Evolutionary conservation across 2,329 filamentous ascomycete species (phyloP), one percentile per base, ranked within the genome.

Genomic region (Verticillium alfalfae): DNA sequence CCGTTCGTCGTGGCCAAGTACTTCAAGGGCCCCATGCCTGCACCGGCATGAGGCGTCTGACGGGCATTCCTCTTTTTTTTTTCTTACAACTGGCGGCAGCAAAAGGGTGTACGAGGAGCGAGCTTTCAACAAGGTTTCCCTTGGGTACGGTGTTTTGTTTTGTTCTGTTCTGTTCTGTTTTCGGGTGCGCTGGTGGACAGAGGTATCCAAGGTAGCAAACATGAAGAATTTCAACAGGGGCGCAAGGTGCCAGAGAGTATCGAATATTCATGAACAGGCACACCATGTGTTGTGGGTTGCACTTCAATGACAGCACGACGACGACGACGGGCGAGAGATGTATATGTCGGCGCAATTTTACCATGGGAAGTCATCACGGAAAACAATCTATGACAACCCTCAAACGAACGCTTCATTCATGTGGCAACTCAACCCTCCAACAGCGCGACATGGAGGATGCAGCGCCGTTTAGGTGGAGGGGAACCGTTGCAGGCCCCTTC

Each of bases 1-100:
- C 93, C 93, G 1, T 97, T 96, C 75, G 84, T 96, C 59, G 83
- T 87, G 58, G 87, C 84, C 69, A 93, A 91, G 76, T 97, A 96
- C 76, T 90, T 84, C 76, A 88, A 79, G 73, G 75, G 73, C 31
- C 60, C 64, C n/a, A 63, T 36, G 54, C 60, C 62, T 26, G 64
- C 64, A 9, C 62, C 62, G 31, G 64, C 60, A 16, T 64, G 26
- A 57, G 45, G 52, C 31, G 10, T 13, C 31, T 15, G 52, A 9
- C 5, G 26, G 26, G 4, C 26, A 31, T 31, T 31, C 26, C 5
- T 26, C 3, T 31, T 31, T 31, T 31, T 5, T 31, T 31, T 1
- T 31, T 31, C 5, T 26, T 26, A 4, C 26, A 31, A 31, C 5
- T 31, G 45, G 16, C 37, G 45, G 4, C 18, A 22, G 2, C 36